Percentiles rank a stretch among this genome's conserved stretches.
phyloP scores from a whole-genome alignment of 768 basidiomycete species.

The Strobilomyces confusus region DNA sequence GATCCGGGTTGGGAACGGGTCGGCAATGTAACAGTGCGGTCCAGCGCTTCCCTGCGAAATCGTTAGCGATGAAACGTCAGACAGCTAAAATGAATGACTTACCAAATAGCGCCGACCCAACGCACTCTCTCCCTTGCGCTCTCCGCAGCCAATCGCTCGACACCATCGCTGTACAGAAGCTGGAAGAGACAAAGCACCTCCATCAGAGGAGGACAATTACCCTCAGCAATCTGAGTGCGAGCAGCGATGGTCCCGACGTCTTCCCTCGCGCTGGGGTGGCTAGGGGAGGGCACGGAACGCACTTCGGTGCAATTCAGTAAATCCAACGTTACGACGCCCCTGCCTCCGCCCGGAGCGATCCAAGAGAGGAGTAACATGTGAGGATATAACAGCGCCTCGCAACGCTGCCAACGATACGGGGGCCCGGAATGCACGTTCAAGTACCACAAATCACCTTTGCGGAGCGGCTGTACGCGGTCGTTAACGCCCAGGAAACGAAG shows the following conservation, averaged over 20 bases:
- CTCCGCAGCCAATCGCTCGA: slow-evolving; percentile 86
- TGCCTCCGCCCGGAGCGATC: slow-evolving; percentile 78
- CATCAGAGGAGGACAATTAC: slow-evolving; percentile 45
- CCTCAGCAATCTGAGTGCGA: slow-evolving; percentile 47
- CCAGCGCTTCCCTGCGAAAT: slow-evolving; percentile 67
- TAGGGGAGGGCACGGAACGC: slow-evolving; percentile 75
- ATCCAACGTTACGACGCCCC: slow-evolving; percentile 84
- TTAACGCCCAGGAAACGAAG: slow-evolving; percentile 9
- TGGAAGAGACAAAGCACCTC: slow-evolving; percentile 88
- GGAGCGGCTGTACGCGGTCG: slow-evolving; percentile 58
- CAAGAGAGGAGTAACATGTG: slow-evolving; percentile 83
- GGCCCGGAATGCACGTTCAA: slow-evolving; percentile 84
- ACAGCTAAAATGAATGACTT: slow-evolving; percentile 20
- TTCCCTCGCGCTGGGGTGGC: slow-evolving; percentile 74
- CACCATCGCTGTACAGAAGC: slow-evolving; percentile 84
- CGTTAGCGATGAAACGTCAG: not conserved
- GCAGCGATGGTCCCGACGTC: slow-evolving; percentile 89
- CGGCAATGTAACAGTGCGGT: slow-evolving; percentile 55
- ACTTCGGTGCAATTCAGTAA: slow-evolving; percentile 84
- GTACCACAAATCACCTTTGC: slow-evolving; percentile 86
- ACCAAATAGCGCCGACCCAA: slow-evolving; percentile 93
- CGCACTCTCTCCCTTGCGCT: slow-evolving; percentile 80
- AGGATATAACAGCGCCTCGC: slow-evolving; percentile 78
- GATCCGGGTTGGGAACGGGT: slow-evolving; percentile 41
- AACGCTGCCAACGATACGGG: slow-evolving; percentile 78